Evolutionary conservation across 768 basidiomycete genomes (phyloP), one percentile per base, ranked within the genome.

Genomic region (Krasilnikovozyma curviuscula): DNA sequence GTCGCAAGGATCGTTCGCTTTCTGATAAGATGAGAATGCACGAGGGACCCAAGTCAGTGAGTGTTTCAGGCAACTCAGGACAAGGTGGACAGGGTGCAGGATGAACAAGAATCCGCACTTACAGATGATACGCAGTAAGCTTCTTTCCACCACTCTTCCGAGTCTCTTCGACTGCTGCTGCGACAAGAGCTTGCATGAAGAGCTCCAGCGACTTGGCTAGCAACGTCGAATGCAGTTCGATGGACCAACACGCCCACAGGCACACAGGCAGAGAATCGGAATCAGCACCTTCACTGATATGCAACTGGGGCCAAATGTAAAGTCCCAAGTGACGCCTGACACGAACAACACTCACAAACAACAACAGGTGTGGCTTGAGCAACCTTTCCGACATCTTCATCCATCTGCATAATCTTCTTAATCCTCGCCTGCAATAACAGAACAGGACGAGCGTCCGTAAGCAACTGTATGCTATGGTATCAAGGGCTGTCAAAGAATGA

Each of bases 381-480:
- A 28, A 97, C 85, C 64, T 97, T 97, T 49, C 91, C 91, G 18
- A 97, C 91, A 61, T 97, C 91, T 61, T 97, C 91, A 61, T 97
- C 91, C 63, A 88, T 86, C 69, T 97, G 91, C 84, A 97, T 97
- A 48, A 95, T 93, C 69, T 85, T 83, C 73, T 95, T 97, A 69
- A 97, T 97, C 38, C 91, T 79, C 3, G 91, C 89, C 88, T 91
- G 55, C 24, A 27, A 21, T 21, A n/a, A 49, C 29, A 10, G 27
- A 31, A 14, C 13, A 19, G 48, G 10, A 39, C 1, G 44, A 29
- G 19, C 31, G 37, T 34, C 12, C 13, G 13, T 34, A 34, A 12
- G 18, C 33, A 34, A 34, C 18, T 18, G 13, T 47, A 18, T 12
- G 44, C 29, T 27, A 30, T 10, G 5, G 27, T 33, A 7, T 10